Evolutionary conservation across 2,329 filamentous ascomycete species (phyloP).

Genomic region (Apiospora rasikravindrae): DNA sequence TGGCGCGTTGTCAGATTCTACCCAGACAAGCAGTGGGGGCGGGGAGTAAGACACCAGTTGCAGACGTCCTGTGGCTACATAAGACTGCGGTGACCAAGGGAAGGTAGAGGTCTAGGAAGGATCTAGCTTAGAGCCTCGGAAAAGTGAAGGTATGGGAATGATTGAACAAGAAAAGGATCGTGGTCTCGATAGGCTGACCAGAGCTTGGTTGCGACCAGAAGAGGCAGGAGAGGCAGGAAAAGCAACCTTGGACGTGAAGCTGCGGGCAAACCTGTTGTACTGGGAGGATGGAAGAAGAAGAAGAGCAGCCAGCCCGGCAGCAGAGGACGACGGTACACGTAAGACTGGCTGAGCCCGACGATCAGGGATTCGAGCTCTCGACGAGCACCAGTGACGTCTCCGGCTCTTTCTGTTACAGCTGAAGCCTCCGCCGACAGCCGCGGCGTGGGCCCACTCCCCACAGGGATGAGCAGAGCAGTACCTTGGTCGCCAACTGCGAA

Average conservation of each 20-base stretch:
- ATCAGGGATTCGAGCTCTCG: constrained; percentile 1
- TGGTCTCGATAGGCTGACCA: constrained; percentile 15
- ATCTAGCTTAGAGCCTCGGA: neutral
- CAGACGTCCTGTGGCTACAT: neutral
- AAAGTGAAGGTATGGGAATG: neutral
- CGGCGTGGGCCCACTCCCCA: constrained; percentile 9
- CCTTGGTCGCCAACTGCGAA: neutral
- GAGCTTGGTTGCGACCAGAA: neutral
- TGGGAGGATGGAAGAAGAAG: neutral
- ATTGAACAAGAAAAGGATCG: neutral
- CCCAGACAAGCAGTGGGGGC: constrained; percentile 10
- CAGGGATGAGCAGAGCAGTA: constrained; percentile 3
- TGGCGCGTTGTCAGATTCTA: constrained; percentile 24
- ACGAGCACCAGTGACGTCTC: constrained; percentile 16
- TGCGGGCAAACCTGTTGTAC: constrained; percentile 3
- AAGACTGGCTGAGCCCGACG: constrained; percentile 8
- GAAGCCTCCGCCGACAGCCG: constrained; percentile 11
- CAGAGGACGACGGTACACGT: neutral
- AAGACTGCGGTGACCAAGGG: neutral
- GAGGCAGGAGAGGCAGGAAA: neutral
- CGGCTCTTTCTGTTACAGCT: constrained; percentile 9
- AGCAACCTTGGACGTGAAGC: neutral
- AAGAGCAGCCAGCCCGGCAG: neutral
- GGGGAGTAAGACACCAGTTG: neutral
- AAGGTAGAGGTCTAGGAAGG: neutral